Base-by-base conservation (phyloP, 345 rosid species). In the Eucalyptus microcorys region DNA sequence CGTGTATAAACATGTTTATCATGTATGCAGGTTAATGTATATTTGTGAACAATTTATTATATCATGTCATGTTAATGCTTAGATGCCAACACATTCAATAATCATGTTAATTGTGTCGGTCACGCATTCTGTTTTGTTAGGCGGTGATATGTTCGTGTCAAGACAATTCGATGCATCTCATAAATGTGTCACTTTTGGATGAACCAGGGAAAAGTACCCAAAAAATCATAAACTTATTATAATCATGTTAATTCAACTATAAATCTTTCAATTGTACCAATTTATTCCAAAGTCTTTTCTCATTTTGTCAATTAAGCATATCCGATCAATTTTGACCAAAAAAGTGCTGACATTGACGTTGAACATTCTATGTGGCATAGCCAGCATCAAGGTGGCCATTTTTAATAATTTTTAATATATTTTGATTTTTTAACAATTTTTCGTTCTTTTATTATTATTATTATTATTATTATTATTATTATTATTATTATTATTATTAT, bases 161-260 rank as follows among this genome's bases (percentile, higher is more conserved):
- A 64, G 76, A n/a, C 40, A 64, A n/a, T 64, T n/a, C 2, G 2
- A n/a, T 32, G 9, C 17, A 4, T 61, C 71, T 61, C 71, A 61
- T 61, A 2, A 64, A 64, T 2, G 10, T 2, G 3, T n/a, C 0
- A 0, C 21, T 7, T n/a, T n/a, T 1, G 0, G 3, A 64, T 64
- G 21, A 64, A 32, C 40, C 1, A 10, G 0, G 3, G 7, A 55
- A 55, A 55, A 55, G 30, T 55, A 55, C 12, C 3, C 2, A 55
- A 55, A 24, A 55, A 55, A 55, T 24, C 14, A 55, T 55, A 4
- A 24, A 24, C 0, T 0, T 55, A 24, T 55, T 55, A 1, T 4
- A 2, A 55, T 55, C 9, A 1, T 24, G 6, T 19, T 10, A 1
- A 55, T 55, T 55, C 12, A 55, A 24, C 1, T 22, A 22, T 24